Conservation (phyloP, 108 stramenopile genomes). For the Fragilariopsis cylindrus region DNA sequence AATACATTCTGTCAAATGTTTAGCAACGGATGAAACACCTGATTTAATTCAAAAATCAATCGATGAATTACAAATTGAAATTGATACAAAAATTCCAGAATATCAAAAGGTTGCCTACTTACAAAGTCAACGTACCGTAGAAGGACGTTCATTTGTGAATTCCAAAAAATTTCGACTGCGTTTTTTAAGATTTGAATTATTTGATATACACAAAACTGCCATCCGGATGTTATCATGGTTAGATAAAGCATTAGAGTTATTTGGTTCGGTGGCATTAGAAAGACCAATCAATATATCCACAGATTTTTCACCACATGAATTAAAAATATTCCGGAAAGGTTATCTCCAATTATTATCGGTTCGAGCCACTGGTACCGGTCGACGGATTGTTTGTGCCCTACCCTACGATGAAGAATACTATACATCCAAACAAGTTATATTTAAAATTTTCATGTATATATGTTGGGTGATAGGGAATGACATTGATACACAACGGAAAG, state of each 20-base stretch:
- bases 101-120: no score
- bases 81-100: neutral
- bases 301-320: slow-evolving; percentile 1
- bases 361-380: neutral
- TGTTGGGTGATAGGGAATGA: slow-evolving; percentile 5
- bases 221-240: slow-evolving; percentile 27
- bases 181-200: slow-evolving; percentile 35
- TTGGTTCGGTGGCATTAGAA: slow-evolving; percentile 28
- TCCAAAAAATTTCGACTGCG: slow-evolving; percentile 18
- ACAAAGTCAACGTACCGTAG: no score
- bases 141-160: slow-evolving; percentile 23
- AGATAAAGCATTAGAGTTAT: slow-evolving; percentile 40
- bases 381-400: neutral
- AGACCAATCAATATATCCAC: neutral
- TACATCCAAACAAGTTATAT: neutral
- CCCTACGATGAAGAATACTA: neutral
- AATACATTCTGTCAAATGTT: slow-evolving; percentile 2
- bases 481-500: slow-evolving; percentile 9
- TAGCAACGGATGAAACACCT: slow-evolving; percentile 5
- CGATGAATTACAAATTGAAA: neutral
- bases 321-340: neutral
- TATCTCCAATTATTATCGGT: neutral
- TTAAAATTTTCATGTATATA: slow-evolving; percentile 2
- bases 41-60: neutral
- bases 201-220: slow-evolving; percentile 32